phyloP scores from a whole-genome alignment of 2,329 filamentous ascomycete species.

The Ceratocystis harringtonii region DNA sequence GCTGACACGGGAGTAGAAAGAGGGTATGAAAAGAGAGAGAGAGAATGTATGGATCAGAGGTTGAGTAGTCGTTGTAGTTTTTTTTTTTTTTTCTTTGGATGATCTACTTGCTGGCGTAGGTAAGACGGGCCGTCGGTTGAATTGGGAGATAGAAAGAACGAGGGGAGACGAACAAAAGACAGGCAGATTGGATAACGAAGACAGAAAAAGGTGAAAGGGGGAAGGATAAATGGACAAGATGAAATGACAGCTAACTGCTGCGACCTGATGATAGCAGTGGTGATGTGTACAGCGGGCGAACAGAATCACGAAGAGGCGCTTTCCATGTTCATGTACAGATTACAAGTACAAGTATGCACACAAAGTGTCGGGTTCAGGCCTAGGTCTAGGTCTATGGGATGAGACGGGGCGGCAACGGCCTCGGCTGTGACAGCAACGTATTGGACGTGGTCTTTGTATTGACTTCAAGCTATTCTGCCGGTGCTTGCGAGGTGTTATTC shows the following conservation, averaged over 20 bases:
- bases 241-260: neutral
- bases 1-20: neutral
- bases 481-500: neutral
- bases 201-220: neutral
- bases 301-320: conserved; percentile 7
- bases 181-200: neutral
- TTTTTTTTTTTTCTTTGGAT: neutral
- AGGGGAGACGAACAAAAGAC: neutral
- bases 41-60: too few relatives aligned
- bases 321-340: neutral
- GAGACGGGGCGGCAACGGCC: neutral
- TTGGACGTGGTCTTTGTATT: neutral
- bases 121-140: too few relatives aligned
- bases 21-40: neutral
- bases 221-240: neutral
- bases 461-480: neutral
- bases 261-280: too few relatives aligned
- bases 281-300: conserved; percentile 9
- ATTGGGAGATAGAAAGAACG: neutral
- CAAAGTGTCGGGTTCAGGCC: neutral
- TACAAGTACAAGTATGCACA: neutral
- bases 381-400: neutral
- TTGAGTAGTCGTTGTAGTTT: too few relatives aligned
- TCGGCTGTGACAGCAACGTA: neutral
- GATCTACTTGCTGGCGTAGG: neutral